Percentiles rank a stretch among this genome's conserved stretches.
Conservation (phyloP, 805 yeast genomes). For the Ascoidea asiatica region DNA sequence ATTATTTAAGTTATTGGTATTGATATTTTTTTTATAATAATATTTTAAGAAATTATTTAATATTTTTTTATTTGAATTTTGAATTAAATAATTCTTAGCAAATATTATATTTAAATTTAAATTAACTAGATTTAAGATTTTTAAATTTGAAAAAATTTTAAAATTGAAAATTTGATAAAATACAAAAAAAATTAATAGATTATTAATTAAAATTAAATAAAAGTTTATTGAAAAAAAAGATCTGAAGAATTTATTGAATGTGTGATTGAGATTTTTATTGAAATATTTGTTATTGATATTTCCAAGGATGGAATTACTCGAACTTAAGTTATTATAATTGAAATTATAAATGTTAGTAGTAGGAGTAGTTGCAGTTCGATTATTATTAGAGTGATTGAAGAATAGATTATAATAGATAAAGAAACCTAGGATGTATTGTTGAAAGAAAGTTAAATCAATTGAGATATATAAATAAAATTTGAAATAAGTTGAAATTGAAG, state of each 20-base stretch:
- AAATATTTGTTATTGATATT: too few relatives aligned
- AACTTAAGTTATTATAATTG: too few relatives aligned
- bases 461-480: neutral
- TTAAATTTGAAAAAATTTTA: neutral
- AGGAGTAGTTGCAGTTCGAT: neutral
- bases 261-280: too few relatives aligned
- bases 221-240: neutral
- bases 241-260: too few relatives aligned
- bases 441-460: neutral
- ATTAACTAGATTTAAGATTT: too few relatives aligned
- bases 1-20: neutral
- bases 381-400: neutral
- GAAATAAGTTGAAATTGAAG: too few relatives aligned
- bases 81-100: neutral
- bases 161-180: neutral
- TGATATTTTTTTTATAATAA: neutral
- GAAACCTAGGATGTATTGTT: neutral
- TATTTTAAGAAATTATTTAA: neutral
- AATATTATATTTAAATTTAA: too few relatives aligned
- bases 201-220: too few relatives aligned
- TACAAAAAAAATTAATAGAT: too few relatives aligned
- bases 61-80: neutral
- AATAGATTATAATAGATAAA: neutral
- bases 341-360: neutral
- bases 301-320: too few relatives aligned